These are phyloP conservation scores for Jacaranda copaia DNA, from an alignment of 257 asterid genomes.

Conservation along the genomic window DNA sequence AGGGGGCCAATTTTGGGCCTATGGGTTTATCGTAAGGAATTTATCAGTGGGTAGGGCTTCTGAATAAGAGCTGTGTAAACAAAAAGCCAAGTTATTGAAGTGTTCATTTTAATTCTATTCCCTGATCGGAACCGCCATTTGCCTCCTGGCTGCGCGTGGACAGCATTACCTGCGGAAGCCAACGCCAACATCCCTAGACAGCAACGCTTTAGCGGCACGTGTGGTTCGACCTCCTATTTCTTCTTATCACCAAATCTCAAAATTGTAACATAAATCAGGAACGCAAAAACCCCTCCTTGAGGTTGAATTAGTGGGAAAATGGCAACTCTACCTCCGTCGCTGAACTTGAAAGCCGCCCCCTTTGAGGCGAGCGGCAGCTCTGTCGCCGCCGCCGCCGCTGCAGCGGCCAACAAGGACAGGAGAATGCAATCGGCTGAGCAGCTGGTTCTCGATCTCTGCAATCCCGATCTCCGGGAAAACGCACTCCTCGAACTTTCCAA, in stretches of 20 bases:
- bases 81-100: too few species aligned
- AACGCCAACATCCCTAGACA: conserved; percentile 17
- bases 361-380: conserved; percentile 45
- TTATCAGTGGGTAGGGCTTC: not conserved
- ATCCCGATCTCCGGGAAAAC: conserved; percentile 88
- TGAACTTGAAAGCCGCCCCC: conserved; percentile 53
- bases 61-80: too few species aligned
- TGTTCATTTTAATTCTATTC: not conserved
- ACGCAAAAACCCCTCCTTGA: not conserved
- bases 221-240: conserved; percentile 10
- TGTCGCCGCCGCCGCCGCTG: conserved; percentile 19
- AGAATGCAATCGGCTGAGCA: conserved; percentile 86
- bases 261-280: conserved; percentile 8
- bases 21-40: not conserved
- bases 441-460: conserved; percentile 87
- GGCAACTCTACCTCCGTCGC: conserved; percentile 49
- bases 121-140: not conserved
- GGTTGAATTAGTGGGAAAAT: conserved; percentile 30
- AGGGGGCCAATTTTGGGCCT: not conserved
- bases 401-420: conserved; percentile 60
- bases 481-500: conserved; percentile 94
- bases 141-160: conserved; percentile 44
- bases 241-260: conserved; percentile 23
- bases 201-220: conserved; percentile 43
- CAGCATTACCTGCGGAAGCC: not conserved